phyloP scores from a whole-genome alignment of 805 yeast genomes.

The Babjeviella inositovora region DNA sequence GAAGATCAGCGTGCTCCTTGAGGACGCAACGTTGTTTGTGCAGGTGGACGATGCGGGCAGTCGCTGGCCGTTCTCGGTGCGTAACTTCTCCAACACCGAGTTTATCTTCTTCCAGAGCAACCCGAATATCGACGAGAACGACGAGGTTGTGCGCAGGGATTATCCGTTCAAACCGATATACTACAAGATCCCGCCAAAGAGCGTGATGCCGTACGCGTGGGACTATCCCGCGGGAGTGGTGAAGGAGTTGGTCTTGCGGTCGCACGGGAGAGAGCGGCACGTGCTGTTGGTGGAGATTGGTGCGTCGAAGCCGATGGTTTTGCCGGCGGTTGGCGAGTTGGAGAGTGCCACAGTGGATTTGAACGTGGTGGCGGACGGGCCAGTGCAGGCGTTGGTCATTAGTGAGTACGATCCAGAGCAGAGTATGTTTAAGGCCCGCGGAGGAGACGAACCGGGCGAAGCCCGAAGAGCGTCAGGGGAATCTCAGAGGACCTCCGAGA shows the following conservation, averaged over 20 bases:
- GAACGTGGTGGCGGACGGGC: constrained; percentile 93
- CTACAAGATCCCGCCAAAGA: constrained; percentile 71
- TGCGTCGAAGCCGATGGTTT: constrained; percentile 68
- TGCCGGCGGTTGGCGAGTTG: constrained; percentile 29
- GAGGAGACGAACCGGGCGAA: constrained; percentile 6
- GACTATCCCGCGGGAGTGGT: constrained; percentile 86
- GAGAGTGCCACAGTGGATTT: constrained; percentile 54
- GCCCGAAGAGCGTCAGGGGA: constrained; percentile 6
- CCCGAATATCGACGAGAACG: constrained; percentile 51
- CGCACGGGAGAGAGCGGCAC: constrained; percentile 59
- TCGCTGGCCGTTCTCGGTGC: constrained; percentile 84
- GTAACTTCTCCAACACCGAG: constrained; percentile 82
- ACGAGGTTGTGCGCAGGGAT: constrained; percentile 29
- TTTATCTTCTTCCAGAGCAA: constrained; percentile 78
- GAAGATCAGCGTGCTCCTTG: constrained; percentile 61
- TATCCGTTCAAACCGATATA: constrained; percentile 59
- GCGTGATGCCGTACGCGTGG: constrained; percentile 98
- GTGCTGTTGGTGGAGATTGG: constrained; percentile 91
- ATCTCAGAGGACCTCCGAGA: constrained; percentile 5
- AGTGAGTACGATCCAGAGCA: constrained; percentile 67
- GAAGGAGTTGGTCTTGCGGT: constrained; percentile 63
- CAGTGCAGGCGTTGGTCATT: constrained; percentile 75
- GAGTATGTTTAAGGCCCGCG: constrained; percentile 44
- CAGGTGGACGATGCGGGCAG: constrained; percentile 57
- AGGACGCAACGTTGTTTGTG: constrained; percentile 68